Conservation (phyloP, 352 stramenopile genomes). For the Phytophthora pseudosyringae region DNA sequence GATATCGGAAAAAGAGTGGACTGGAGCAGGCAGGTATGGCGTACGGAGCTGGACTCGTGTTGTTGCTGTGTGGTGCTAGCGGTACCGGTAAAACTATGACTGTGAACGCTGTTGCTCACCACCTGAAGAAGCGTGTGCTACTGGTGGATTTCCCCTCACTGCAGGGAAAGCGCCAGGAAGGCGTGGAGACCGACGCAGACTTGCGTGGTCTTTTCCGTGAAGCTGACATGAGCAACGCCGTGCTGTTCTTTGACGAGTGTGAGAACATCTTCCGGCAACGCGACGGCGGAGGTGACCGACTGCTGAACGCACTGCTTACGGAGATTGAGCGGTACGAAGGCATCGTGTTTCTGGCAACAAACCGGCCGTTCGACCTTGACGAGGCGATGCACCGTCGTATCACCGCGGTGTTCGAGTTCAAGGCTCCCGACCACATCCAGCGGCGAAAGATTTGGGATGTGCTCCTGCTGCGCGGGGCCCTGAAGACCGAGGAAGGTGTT, state of each 20-base stretch:
- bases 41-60: conserved; percentile 80
- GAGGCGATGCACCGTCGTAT: conserved; percentile 92
- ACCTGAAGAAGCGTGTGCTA: conserved; percentile 88
- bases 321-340: conserved; percentile 91
- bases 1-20: conserved; percentile 81
- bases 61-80: conserved; percentile 83
- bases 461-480: conserved; percentile 51
- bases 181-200: conserved; percentile 80
- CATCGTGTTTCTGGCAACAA: conserved; percentile 91
- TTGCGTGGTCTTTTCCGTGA: conserved; percentile 87
- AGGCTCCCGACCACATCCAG: conserved; percentile 84
- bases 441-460: conserved; percentile 88
- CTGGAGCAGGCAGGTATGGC: conserved; percentile 75
- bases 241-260: conserved; percentile 92
- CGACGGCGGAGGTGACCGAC: conserved; percentile 76
- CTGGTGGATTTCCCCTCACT: conserved; percentile 90
- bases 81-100: conserved; percentile 94
- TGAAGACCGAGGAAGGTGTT: conserved; percentile 69
- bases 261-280: conserved; percentile 90
- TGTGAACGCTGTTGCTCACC: conserved; percentile 86
- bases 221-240: conserved; percentile 89
- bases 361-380: conserved; percentile 89
- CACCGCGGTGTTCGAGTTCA: conserved; percentile 90
- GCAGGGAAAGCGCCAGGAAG: conserved; percentile 81
- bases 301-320: conserved; percentile 85